phyloP scores from a whole-genome alignment of 2,329 filamentous ascomycete genomes.

The Tolypocladium guangdongense region DNA sequence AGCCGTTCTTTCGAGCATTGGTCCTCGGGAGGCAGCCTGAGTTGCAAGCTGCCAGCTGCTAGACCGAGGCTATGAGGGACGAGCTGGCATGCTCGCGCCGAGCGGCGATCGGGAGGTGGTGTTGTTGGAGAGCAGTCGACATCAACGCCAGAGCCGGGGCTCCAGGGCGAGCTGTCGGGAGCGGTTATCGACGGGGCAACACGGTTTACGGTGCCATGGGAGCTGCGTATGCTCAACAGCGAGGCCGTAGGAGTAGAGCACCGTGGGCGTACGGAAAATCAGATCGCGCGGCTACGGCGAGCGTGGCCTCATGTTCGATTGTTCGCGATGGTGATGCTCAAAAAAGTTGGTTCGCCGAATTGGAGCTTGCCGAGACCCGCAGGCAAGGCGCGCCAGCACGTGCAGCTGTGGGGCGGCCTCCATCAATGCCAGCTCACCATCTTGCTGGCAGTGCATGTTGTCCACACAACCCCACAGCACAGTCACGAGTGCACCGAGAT shows the following conservation, averaged over 20 bases:
- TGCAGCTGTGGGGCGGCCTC: background rate
- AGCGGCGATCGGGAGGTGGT: background rate
- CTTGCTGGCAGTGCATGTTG: too few relatives aligned
- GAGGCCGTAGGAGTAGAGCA: background rate
- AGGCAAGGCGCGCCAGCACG: background rate
- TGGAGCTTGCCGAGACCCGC: background rate
- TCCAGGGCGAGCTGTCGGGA: background rate
- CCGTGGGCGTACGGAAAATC: background rate
- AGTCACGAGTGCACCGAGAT: background rate
- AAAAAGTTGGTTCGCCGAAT: constrained; percentile 1
- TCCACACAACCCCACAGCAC: too few relatives aligned
- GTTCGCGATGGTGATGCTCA: background rate
- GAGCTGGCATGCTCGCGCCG: constrained; percentile 13
- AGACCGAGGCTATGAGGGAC: constrained; percentile 5
- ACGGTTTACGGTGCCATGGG: background rate
- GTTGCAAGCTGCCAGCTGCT: constrained; percentile 4
- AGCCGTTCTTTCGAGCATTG: constrained; percentile 49
- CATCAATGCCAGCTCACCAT: background rate
- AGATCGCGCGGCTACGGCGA: background rate
- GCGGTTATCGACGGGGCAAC: too few relatives aligned
- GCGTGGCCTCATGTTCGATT: background rate
- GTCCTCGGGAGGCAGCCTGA: constrained; percentile 8
- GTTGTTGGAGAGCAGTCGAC: background rate
- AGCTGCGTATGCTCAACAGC: background rate
- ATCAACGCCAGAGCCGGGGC: background rate